phyloP scores from a whole-genome alignment of 768 basidiomycete species.

The Crucibulum laeve region DNA sequence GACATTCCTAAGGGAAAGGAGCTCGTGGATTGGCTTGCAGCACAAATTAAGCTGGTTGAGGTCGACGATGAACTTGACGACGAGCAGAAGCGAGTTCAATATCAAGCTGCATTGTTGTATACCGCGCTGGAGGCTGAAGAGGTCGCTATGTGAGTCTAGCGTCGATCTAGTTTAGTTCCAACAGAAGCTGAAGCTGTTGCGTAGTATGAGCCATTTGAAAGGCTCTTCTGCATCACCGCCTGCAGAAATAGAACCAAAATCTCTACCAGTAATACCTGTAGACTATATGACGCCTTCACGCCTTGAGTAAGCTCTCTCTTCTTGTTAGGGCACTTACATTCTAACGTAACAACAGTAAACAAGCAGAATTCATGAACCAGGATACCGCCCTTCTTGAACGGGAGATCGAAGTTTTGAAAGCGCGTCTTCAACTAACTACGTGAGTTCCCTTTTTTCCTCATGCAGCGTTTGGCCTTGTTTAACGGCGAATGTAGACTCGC shows the following conservation, averaged over 20 bases:
- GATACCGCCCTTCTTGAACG: slow-evolving; percentile 23
- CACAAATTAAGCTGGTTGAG: slow-evolving; percentile 15
- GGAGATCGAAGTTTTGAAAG: slow-evolving; percentile 19
- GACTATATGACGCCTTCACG: slow-evolving; percentile 16
- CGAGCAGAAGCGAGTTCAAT: neutral
- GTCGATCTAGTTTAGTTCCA: neutral
- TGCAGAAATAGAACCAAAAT: neutral
- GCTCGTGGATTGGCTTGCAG: slow-evolving; percentile 28
- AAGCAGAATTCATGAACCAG: slow-evolving; percentile 15
- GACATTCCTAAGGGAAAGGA: slow-evolving; percentile 24
- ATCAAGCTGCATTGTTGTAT: slow-evolving; percentile 15
- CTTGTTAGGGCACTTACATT: neutral
- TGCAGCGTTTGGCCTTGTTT: neutral
- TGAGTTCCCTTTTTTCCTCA: slow-evolving; percentile 8
- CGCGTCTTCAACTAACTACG: slow-evolving; percentile 24
- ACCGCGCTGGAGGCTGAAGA: slow-evolving; percentile 28
- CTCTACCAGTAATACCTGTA: slow-evolving; percentile 3
- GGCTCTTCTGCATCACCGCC: neutral
- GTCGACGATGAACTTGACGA: slow-evolving; percentile 4
- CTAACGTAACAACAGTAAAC: slow-evolving; percentile 12
- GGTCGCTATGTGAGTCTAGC: slow-evolving; percentile 16
- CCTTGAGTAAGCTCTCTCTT: slow-evolving; percentile 9
- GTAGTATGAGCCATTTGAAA: neutral
- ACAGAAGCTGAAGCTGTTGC: neutral
- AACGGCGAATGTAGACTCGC: slow-evolving; percentile 14